Evolutionary conservation across 148 eudicot species (phyloP), one percentile per base, ranked within the genome.

Genomic region (Rhododendron vialii): DNA sequence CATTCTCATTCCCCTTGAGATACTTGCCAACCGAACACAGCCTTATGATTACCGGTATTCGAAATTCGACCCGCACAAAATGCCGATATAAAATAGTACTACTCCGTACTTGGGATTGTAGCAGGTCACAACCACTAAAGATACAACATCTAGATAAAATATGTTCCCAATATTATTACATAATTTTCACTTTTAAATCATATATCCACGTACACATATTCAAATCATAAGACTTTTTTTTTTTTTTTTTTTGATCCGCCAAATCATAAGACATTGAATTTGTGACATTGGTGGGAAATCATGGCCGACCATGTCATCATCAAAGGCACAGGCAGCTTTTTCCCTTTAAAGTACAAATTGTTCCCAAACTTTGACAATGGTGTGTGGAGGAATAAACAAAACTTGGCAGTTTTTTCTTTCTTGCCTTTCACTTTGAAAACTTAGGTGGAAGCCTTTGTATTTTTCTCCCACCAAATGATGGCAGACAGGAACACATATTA

Each of bases 221-320:
- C 24, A 45, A 83, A 69, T 45, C 59, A 83, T 45, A 67, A 36
- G 36, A 36, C 36, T 1, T 36, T 36, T 2, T 36, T 36, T 36
- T 1, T 36, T 30, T 30, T 30, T 30, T 36, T 36, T 1, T 2
- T n/a, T n/a, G n/a, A 36, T 36, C 36, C 0, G 36, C 36, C 24
- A 47, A 83, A 71, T 47, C 45, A 83, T 47, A 71, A 15, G 35
- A 48, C 14, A 28, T 30, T 3, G 36, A 83, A 53, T 69, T 78
- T 67, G 85, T 59, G 17, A 36, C 61, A 80, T 24, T 88, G 83
- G 84, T 36, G 79, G 65, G 50, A 47, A 36, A 82, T 91, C 35
- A 89, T 93, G 95, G 94, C 95, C 94, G 95, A 93, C 95, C 82
- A 88, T 26, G 53, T 76, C 91, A 90, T 93, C 88, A 92, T 89